phyloP scores from a whole-genome alignment of 2,329 filamentous ascomycete species.

The Coniochaeta ligniaria region DNA sequence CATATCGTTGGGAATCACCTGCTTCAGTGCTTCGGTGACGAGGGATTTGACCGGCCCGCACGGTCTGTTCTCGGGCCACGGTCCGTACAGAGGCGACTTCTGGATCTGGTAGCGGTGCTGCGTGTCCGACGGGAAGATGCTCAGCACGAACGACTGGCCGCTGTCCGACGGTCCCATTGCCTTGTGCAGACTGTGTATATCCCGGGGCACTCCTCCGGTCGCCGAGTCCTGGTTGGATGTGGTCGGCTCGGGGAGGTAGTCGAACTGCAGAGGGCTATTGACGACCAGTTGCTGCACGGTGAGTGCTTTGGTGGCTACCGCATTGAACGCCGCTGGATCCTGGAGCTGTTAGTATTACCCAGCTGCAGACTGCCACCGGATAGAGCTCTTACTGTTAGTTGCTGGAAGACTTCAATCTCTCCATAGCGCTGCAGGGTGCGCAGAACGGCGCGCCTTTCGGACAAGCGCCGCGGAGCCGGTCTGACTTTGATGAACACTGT shows the following conservation, averaged over 20 bases:
- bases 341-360: constrained; percentile 13
- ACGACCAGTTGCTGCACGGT: constrained; percentile 31
- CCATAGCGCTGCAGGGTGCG: constrained; percentile 42
- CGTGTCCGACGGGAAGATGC: constrained; percentile 28
- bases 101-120: constrained; percentile 29
- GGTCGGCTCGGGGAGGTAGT: constrained; percentile 20
- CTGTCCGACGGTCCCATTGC: constrained; percentile 6
- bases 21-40: constrained; percentile 26
- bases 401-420: constrained; percentile 45
- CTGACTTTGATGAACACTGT: constrained; percentile 40
- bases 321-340: constrained; percentile 43
- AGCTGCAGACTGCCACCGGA: neutral
- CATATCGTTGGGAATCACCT: constrained; percentile 30
- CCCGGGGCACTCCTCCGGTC: neutral
- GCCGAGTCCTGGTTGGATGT: neutral
- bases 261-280: constrained; percentile 40
- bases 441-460: constrained; percentile 48
- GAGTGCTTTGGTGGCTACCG: constrained; percentile 28
- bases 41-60: constrained; percentile 22
- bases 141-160: constrained; percentile 30
- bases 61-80: constrained; percentile 28
- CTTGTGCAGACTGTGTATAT: neutral
- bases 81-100: constrained; percentile 27
- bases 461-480: constrained; percentile 43
- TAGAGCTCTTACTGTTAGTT: constrained; percentile 26